Evolutionary conservation across 2,329 filamentous ascomycete species (phyloP).

Genomic region (Pseudofabraea citricarpa): DNA sequence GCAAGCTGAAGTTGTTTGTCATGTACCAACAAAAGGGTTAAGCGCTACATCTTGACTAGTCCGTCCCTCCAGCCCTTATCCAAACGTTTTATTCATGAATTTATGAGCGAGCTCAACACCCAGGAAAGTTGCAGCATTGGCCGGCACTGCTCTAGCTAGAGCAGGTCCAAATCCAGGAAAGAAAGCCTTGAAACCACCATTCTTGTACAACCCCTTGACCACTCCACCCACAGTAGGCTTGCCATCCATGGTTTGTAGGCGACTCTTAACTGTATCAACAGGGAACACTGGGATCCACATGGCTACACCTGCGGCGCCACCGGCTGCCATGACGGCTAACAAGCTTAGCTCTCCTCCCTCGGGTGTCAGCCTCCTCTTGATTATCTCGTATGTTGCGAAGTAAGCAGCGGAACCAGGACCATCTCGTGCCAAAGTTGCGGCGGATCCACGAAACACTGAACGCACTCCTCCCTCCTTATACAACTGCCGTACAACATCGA

Average conservation of each 20-base stretch:
- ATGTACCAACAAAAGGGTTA: too few relatives aligned
- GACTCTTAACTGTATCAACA: constrained; percentile 91
- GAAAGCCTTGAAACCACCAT: constrained; percentile 83
- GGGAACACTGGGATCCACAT: constrained; percentile 99
- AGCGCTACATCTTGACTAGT: too few relatives aligned
- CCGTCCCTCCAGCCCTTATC: too few relatives aligned
- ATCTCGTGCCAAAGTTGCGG: constrained; percentile 89
- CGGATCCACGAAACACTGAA: constrained; percentile 86
- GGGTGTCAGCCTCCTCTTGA: constrained; percentile 84
- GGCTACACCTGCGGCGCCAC: constrained; percentile 85
- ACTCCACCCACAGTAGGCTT: constrained; percentile 76
- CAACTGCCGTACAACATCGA: constrained; percentile 89
- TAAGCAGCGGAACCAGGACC: constrained; percentile 91
- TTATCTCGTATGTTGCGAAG: constrained; percentile 94
- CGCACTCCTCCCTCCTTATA: constrained; percentile 87
- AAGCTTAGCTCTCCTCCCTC: constrained; percentile 77
- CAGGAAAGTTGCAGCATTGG: constrained; percentile 92
- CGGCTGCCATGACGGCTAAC: constrained; percentile 76
- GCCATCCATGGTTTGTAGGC: constrained; percentile 86
- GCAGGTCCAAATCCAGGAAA: constrained; percentile 96
- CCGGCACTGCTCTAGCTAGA: constrained; percentile 85
- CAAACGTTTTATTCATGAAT: constrained; percentile 74
- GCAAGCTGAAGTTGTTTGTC: too few relatives aligned
- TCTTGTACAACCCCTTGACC: constrained; percentile 75
- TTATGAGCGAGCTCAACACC: constrained; percentile 81